Evolutionary conservation across 2,329 filamentous ascomycete species (phyloP).

Genomic region (Sordariomycetes sp.): DNA sequence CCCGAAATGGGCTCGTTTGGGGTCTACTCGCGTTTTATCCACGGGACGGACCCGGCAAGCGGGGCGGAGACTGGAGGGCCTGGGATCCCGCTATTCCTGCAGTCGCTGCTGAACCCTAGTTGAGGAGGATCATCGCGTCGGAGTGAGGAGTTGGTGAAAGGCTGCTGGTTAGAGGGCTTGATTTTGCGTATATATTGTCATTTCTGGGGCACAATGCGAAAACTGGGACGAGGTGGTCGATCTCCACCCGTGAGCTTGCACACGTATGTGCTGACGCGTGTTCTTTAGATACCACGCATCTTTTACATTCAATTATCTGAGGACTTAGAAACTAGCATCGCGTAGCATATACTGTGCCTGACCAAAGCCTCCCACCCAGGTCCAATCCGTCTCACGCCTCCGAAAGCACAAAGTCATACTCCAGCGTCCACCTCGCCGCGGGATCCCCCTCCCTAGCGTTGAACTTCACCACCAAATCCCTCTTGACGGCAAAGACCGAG

Average conservation of each 20-base stretch:
- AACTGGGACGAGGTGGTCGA: too few species aligned
- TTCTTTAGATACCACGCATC: too few species aligned
- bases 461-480: slow-evolving; percentile 34
- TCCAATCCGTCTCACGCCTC: neutral
- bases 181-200: neutral
- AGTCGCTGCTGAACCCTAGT: neutral
- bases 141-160: neutral
- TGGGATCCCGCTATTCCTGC: neutral
- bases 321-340: neutral
- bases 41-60: neutral
- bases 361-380: neutral
- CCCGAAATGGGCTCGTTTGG: neutral
- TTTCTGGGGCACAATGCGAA: too few species aligned
- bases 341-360: neutral
- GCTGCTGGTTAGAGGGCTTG: neutral
- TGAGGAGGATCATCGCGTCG: neutral
- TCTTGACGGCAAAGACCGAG: slow-evolving; percentile 43
- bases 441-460: slow-evolving; percentile 20
- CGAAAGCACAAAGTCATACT: slow-evolving; percentile 47
- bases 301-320: too few species aligned
- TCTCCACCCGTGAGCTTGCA: too few species aligned
- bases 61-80: neutral
- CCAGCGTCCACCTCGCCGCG: slow-evolving; percentile 46
- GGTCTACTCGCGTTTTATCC: slow-evolving; percentile 2
- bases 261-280: too few species aligned